Percentiles rank a stretch among this genome's conserved stretches.
Evolutionary conservation across 2,329 filamentous ascomycete genomes (phyloP).

Genomic region (Ampelomyces quisqualis): DNA sequence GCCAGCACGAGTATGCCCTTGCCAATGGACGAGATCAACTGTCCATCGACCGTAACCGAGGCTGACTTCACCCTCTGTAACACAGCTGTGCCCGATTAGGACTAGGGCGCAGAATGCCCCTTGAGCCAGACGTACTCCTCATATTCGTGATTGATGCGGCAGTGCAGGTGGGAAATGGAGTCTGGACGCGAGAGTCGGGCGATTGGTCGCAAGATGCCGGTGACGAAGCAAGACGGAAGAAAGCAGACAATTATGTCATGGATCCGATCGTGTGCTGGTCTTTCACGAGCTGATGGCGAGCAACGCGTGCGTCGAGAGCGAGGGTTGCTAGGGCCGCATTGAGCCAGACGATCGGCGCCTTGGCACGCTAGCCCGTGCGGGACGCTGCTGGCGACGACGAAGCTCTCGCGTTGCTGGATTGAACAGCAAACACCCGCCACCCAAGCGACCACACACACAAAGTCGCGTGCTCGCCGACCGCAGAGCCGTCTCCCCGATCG

Average conservation of each 20-base stretch:
- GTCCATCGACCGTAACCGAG: slow-evolving; percentile 89
- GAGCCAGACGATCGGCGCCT: slow-evolving; percentile 8
- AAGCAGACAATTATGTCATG: not conserved
- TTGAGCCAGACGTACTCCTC: slow-evolving; percentile 25
- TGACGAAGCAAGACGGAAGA: not conserved
- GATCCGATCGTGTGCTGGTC: too few species aligned
- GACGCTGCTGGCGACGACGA: slow-evolving; percentile 11
- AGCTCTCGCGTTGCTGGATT: slow-evolving; percentile 22
- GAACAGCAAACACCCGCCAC: slow-evolving; percentile 3
- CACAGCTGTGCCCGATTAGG: slow-evolving; percentile 62
- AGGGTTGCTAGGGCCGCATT: not conserved
- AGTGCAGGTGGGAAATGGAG: too few species aligned
- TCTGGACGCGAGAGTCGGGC: too few species aligned
- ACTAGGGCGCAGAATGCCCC: slow-evolving; percentile 26
- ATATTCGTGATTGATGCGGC: too few species aligned
- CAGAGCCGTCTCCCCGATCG: slow-evolving; percentile 11
- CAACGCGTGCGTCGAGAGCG: not conserved
- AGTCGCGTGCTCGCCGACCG: slow-evolving; percentile 19
- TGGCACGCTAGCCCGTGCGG: slow-evolving; percentile 32
- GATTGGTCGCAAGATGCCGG: not conserved
- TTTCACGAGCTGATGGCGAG: too few species aligned
- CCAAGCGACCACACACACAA: slow-evolving; percentile 19
- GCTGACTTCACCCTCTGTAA: slow-evolving; percentile 92
- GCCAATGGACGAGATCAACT: slow-evolving; percentile 87
- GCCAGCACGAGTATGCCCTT: slow-evolving; percentile 89